phyloP scores from a whole-genome alignment of 2,329 filamentous ascomycete genomes.

The Cladosporium colombiae region DNA sequence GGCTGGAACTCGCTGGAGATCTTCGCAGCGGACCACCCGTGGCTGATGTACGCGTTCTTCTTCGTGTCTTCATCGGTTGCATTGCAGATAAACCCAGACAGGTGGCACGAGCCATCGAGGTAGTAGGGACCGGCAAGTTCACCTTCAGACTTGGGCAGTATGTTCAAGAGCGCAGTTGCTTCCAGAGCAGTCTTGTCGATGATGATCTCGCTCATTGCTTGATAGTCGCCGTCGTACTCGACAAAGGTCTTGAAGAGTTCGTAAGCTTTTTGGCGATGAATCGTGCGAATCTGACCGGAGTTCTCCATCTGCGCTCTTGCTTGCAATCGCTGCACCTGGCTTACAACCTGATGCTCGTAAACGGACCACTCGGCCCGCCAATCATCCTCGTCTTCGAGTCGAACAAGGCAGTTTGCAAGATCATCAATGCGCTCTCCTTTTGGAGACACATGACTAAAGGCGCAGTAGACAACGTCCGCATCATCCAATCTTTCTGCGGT shows the following conservation, averaged over 20 bases:
- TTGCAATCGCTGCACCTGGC: conserved; percentile 26
- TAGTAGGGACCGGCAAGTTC: conserved; percentile 40
- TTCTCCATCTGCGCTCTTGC: conserved; percentile 23
- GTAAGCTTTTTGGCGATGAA: conserved; percentile 27
- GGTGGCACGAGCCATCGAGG: conserved; percentile 40
- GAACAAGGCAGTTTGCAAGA: conserved; percentile 30
- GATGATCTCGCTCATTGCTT: conserved; percentile 32
- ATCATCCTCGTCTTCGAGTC: conserved; percentile 23
- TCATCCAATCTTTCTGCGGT: conserved; percentile 6
- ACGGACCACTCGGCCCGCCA: conserved; percentile 30
- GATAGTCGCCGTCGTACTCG: conserved; percentile 31
- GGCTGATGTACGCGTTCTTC: conserved; percentile 39
- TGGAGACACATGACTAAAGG: conserved; percentile 29
- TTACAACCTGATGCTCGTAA: conserved; percentile 22
- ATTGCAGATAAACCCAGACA: conserved; percentile 44
- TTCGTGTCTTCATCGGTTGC: conserved; percentile 33
- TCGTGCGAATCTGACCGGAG: conserved; percentile 23
- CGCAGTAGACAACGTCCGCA: conserved; percentile 23
- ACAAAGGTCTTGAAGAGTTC: conserved; percentile 33
- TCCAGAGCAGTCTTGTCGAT: conserved; percentile 29
- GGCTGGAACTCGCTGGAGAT: conserved; percentile 29
- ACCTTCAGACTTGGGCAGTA: conserved; percentile 30
- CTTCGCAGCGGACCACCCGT: conserved; percentile 39
- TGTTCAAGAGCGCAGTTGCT: conserved; percentile 34
- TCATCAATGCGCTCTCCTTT: conserved; percentile 29